phyloP scores from a whole-genome alignment of 2,329 filamentous ascomycete species.

The Xylaria arbuscula region DNA sequence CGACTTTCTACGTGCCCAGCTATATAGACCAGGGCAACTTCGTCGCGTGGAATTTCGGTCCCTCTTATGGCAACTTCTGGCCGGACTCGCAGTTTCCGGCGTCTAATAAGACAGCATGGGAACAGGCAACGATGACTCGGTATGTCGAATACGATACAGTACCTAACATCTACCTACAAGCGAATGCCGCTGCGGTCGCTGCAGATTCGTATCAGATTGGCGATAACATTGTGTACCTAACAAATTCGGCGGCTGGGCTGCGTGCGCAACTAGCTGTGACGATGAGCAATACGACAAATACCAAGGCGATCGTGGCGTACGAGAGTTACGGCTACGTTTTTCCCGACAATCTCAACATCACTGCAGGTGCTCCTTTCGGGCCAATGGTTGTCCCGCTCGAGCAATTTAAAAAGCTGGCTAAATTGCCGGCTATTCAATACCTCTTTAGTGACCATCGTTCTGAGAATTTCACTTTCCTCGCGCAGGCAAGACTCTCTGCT shows the following conservation, averaged over 20 bases:
- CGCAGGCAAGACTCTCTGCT: slow-evolving; percentile 41
- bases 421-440: slow-evolving; percentile 42
- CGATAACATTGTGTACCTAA: slow-evolving; percentile 50
- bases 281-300: slow-evolving; percentile 52
- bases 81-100: slow-evolving; percentile 52
- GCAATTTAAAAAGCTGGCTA: slow-evolving; percentile 47
- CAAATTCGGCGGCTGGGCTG: slow-evolving; percentile 51
- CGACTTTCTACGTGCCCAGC: slow-evolving; percentile 46
- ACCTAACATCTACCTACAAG: slow-evolving; percentile 50
- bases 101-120: slow-evolving; percentile 49
- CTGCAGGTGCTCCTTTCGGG: slow-evolving; percentile 40
- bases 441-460: slow-evolving; percentile 46
- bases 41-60: slow-evolving; percentile 53
- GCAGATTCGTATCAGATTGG: slow-evolving; percentile 51
- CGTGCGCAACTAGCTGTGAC: slow-evolving; percentile 51
- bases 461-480: slow-evolving; percentile 40
- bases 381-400: slow-evolving; percentile 43
- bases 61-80: slow-evolving; percentile 49
- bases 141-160: slow-evolving; percentile 52
- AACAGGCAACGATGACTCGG: slow-evolving; percentile 51
- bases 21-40: slow-evolving; percentile 53
- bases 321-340: slow-evolving; percentile 45
- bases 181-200: slow-evolving; percentile 50
- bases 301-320: slow-evolving; percentile 52
- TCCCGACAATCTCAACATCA: slow-evolving; percentile 45